Evolutionary conservation across 139 green algal genomes (phyloP), one percentile per base, ranked within the genome.

Genomic region (Medakamo hakoo): DNA sequence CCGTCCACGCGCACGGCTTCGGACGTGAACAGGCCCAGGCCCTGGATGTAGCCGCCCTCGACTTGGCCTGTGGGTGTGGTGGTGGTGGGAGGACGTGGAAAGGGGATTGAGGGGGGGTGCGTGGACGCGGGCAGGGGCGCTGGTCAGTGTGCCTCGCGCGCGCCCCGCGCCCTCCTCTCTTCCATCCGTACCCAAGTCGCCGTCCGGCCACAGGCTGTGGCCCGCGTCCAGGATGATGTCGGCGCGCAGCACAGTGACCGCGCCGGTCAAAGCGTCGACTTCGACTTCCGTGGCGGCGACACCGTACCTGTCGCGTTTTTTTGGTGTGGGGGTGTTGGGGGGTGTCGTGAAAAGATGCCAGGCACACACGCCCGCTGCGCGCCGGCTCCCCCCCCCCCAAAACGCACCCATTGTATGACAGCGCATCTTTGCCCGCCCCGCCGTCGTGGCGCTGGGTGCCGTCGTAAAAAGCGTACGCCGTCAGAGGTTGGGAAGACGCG

Each of bases 281-380:
- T 98, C 90, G 48, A 95, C 90, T 68, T 96, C 87, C 3, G 72
- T 65, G 1, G 77, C 75, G 1, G 91, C 90, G 21, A 61, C 81
- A 30, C 91, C 92, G 63, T 98, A 98, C 75, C 98, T 78, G 76
- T 98, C 91, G n/a, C n/a, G n/a, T n/a, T n/a, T n/a, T n/a, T n/a
- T n/a, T n/a, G n/a, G n/a, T n/a, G n/a, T n/a, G n/a, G n/a, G n/a
- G n/a, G n/a, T n/a, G n/a, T n/a, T n/a, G n/a, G n/a, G n/a, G n/a
- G n/a, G n/a, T n/a, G n/a, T n/a, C n/a, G n/a, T n/a, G n/a, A n/a
- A n/a, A n/a, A n/a, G n/a, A n/a, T n/a, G n/a, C n/a, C n/a, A n/a
- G n/a, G n/a, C n/a, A n/a, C n/a, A n/a, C n/a, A n/a, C n/a, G n/a
- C n/a, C n/a, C n/a, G n/a, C n/a, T n/a, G n/a, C n/a, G n/a, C n/a